Evolutionary conservation across 495 filamentous ascomycete genomes (phyloP).

Genomic region (Penicillium steckii): DNA sequence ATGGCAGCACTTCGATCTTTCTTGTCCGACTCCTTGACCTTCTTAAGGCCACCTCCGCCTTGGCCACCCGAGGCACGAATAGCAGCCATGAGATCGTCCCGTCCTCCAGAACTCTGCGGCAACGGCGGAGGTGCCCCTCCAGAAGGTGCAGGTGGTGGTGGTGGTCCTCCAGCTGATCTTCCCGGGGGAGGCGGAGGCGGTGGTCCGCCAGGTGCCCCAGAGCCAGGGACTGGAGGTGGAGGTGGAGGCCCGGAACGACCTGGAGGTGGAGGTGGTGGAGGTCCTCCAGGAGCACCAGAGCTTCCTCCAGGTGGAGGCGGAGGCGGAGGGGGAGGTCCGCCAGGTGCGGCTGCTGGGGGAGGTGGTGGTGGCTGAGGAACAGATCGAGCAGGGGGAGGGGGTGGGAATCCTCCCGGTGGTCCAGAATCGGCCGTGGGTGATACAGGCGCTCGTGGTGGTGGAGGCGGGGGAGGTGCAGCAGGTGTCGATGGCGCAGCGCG

Average conservation of each 20-base stretch:
- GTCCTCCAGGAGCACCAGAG: constrained; percentile 37
- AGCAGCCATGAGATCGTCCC: constrained; percentile 71
- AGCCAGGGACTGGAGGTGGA: constrained; percentile 39
- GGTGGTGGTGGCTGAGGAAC: constrained; percentile 34
- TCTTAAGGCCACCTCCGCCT: constrained; percentile 67
- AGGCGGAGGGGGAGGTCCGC: constrained; percentile 49
- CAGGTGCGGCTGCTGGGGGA: constrained; percentile 26
- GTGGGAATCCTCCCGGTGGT: constrained; percentile 19
- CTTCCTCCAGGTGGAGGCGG: constrained; percentile 29
- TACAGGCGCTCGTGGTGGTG: constrained; percentile 24
- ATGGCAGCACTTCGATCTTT: constrained; percentile 74
- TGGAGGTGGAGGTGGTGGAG: constrained; percentile 36
- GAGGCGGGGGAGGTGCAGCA: constrained; percentile 32
- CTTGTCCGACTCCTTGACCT: constrained; percentile 74
- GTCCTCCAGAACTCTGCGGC: constrained; percentile 49
- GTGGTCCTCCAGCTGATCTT: constrained; percentile 37
- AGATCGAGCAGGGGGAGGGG: constrained; percentile 15
- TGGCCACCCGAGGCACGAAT: constrained; percentile 78
- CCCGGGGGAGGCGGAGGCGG: constrained; percentile 49
- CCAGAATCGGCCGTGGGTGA: constrained; percentile 18
- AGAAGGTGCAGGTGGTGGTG: constrained; percentile 69
- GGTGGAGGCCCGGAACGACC: constrained; percentile 32
- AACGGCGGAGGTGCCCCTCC: constrained; percentile 61
- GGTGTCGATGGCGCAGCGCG: constrained; percentile 34
- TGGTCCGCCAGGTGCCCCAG: constrained; percentile 40